phyloP scores from a whole-genome alignment of 192 early-diverging fungal genomes.

The Coemansia sp. region DNA sequence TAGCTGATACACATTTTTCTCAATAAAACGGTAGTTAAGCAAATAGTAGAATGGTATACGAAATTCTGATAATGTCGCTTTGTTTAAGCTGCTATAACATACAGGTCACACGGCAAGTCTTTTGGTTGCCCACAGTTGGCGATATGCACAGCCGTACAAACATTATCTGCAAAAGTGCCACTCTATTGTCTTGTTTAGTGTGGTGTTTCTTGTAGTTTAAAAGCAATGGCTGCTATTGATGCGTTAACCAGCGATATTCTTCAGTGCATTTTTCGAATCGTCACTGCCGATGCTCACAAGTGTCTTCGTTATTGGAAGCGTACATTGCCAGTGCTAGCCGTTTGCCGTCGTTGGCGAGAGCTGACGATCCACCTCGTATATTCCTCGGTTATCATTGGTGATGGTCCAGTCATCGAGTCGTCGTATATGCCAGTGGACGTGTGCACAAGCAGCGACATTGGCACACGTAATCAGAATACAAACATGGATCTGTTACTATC shows the following conservation, averaged over 20 bases:
- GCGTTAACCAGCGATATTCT: background rate
- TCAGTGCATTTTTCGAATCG: background rate
- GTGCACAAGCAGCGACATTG: background rate
- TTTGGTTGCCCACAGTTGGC: background rate
- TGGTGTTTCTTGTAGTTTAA: background rate
- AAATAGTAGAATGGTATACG: no score
- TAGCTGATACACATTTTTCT: no score
- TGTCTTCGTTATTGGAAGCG: background rate
- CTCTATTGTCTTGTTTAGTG: background rate
- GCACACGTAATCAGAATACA: background rate
- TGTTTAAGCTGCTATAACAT: background rate
- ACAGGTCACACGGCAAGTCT: background rate
- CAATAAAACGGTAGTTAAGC: no score
- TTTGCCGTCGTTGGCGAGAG: slow-evolving; percentile 2
- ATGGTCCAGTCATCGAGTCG: slow-evolving; percentile 3
- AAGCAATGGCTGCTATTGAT: background rate
- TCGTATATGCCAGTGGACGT: background rate
- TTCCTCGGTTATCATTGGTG: background rate
- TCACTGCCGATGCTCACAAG: background rate
- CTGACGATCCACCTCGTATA: background rate
- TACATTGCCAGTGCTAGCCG: background rate
- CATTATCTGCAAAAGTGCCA: background rate
- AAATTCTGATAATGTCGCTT: no score
- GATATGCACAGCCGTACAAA: background rate
- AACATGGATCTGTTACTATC: background rate